Conservation (phyloP, 441 rosid genomes). For the Populus trichocarpa region DNA sequence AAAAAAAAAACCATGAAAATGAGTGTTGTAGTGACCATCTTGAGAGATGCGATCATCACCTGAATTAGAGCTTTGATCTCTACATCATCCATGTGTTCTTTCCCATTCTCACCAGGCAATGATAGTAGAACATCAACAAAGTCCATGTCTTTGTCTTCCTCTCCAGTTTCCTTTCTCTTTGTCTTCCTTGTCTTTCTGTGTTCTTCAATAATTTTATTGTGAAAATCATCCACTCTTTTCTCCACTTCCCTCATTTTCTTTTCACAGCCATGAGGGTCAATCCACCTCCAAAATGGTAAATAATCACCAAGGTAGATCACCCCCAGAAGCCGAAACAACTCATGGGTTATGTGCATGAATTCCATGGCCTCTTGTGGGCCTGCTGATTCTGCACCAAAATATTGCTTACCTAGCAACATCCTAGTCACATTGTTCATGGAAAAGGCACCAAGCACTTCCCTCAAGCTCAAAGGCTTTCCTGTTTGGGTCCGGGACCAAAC, state of each 20-base stretch:
- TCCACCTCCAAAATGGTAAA: conserved; percentile 84
- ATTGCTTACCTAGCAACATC: conserved; percentile 85
- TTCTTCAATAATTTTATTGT: conserved; percentile 58
- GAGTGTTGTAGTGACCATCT: background rate
- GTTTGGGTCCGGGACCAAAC: conserved; percentile 31
- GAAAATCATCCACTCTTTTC: conserved; percentile 83
- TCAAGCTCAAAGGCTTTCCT: conserved; percentile 48
- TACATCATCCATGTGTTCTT: conserved; percentile 60
- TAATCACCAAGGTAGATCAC: conserved; percentile 84
- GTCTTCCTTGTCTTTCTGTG: conserved; percentile 37
- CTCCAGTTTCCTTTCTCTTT: conserved; percentile 6
- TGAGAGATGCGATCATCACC: conserved; percentile 23
- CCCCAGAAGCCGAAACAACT: conserved; percentile 68
- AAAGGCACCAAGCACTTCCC: conserved; percentile 75
- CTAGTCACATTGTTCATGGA: conserved; percentile 94
- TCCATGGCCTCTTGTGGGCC: conserved; percentile 71
- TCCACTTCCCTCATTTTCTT: conserved; percentile 76
- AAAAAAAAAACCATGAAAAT: too few species aligned
- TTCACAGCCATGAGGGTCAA: conserved; percentile 78
- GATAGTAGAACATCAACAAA: conserved; percentile 84
- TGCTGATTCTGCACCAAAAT: conserved; percentile 58
- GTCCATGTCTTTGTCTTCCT: conserved; percentile 44
- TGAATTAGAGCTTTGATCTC: conserved; percentile 92
- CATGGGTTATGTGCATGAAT: conserved; percentile 79
- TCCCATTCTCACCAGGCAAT: conserved; percentile 68